phyloP scores from a whole-genome alignment of 176 grass and related monocot genomes.

The Eleusine indica region DNA sequence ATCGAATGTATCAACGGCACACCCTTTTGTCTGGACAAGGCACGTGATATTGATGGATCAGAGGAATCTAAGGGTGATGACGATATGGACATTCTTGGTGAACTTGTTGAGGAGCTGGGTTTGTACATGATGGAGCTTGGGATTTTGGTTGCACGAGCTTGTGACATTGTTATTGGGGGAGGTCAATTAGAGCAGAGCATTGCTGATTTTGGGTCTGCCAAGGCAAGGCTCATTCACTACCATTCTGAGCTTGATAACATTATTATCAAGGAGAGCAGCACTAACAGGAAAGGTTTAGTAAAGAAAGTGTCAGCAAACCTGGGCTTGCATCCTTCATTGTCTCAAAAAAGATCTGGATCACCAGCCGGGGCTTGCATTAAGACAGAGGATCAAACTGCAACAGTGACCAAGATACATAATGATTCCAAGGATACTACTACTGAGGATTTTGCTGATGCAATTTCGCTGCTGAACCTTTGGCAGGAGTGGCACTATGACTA shows the following conservation, averaged over 20 bases:
- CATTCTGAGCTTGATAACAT: constrained; percentile 70
- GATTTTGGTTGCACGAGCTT: constrained; percentile 63
- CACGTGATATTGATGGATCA: background rate
- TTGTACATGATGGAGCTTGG: constrained; percentile 90
- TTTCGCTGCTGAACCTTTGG: constrained; percentile 63
- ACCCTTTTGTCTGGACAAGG: background rate
- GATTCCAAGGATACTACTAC: background rate
- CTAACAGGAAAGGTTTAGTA: constrained; percentile 13
- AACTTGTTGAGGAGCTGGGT: constrained; percentile 58
- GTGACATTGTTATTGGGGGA: constrained; percentile 60
- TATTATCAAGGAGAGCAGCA: constrained; percentile 52
- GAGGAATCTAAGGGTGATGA: constrained; percentile 11
- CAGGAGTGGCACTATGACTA: constrained; percentile 98
- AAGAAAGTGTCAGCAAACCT: constrained; percentile 21
- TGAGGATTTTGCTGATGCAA: background rate
- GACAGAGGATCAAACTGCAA: background rate
- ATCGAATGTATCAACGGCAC: background rate
- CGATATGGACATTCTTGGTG: constrained; percentile 55
- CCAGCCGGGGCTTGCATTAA: background rate
- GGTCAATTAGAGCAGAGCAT: constrained; percentile 73
- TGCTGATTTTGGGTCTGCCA: constrained; percentile 61
- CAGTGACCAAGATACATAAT: background rate
- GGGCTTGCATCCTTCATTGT: background rate
- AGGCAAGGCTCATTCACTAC: constrained; percentile 90
- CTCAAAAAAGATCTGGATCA: background rate